Percentiles rank a stretch among this genome's conserved stretches.
phyloP scores from a whole-genome alignment of 768 basidiomycete genomes.

The Tricholoma matsutake region DNA sequence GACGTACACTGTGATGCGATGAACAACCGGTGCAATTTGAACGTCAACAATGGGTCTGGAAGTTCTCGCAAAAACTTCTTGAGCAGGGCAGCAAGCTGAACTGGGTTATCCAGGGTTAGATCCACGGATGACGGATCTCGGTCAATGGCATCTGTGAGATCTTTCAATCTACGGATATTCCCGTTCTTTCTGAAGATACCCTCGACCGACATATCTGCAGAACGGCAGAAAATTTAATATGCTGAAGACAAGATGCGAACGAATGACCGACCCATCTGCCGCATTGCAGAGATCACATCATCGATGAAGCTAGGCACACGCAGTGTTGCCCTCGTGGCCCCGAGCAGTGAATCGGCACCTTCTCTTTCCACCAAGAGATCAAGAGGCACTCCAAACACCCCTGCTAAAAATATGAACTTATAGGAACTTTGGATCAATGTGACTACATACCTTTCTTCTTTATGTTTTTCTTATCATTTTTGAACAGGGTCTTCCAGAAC shows the following conservation, averaged over 20 bases:
- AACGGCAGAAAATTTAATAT: neutral
- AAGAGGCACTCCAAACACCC: slow-evolving; percentile 90
- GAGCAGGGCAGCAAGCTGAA: slow-evolving; percentile 92
- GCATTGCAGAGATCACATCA: slow-evolving; percentile 97
- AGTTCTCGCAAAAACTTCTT: slow-evolving; percentile 97
- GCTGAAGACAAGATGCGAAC: neutral
- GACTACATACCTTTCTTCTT: slow-evolving; percentile 72
- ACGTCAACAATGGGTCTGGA: slow-evolving; percentile 95
- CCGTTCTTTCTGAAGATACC: slow-evolving; percentile 99
- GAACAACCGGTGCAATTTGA: slow-evolving; percentile 85
- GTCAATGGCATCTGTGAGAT: slow-evolving; percentile 89
- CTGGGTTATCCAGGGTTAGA: slow-evolving; percentile 90
- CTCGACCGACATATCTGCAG: slow-evolving; percentile 94
- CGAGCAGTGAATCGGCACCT: slow-evolving; percentile 92
- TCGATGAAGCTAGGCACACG: slow-evolving; percentile 97
- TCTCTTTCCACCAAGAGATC: slow-evolving; percentile 92
- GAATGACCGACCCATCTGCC: slow-evolving; percentile 85
- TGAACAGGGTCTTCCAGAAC: slow-evolving; percentile 97
- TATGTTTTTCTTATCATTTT: slow-evolving; percentile 87
- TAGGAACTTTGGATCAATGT: slow-evolving; percentile 4
- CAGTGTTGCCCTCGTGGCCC: slow-evolving; percentile 79
- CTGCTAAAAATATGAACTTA: slow-evolving; percentile 36
- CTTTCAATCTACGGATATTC: slow-evolving; percentile 90
- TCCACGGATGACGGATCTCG: slow-evolving; percentile 92
- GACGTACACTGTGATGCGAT: slow-evolving; percentile 84